Percentiles rank a stretch among this genome's conserved stretches.
These are phyloP conservation scores for Moricandia moricandioides DNA, from an alignment of 345 rosid genomes.

Conservation along the genomic window DNA sequence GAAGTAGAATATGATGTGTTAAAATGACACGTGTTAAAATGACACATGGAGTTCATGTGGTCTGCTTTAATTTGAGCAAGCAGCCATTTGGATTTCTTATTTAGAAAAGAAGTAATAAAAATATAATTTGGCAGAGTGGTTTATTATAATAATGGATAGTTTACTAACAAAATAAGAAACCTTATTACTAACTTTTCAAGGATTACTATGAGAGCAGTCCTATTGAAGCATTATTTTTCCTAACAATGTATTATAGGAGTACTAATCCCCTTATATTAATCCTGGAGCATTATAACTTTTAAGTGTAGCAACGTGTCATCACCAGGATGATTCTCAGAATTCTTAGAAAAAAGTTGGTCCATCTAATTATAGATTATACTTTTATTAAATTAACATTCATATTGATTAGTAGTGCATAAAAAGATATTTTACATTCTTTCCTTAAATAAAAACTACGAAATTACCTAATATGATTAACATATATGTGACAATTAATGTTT, in stretches of 20 bases:
- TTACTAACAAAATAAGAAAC: neutral
- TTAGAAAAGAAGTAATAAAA: neutral
- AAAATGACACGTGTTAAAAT: constrained; percentile 1
- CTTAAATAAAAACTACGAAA: no score
- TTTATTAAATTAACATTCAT: no score
- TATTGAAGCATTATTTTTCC: neutral
- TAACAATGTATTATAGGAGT: neutral
- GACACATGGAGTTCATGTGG: constrained; percentile 28
- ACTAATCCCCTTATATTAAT: neutral
- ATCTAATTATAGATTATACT: no score
- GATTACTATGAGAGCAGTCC: neutral
- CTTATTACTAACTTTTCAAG: neutral
- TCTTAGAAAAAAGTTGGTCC: no score
- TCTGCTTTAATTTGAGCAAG: constrained; percentile 24
- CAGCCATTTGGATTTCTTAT: constrained; percentile 27
- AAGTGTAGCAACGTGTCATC: no score
- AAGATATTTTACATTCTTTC: no score
- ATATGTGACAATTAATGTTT: no score
- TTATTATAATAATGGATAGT: neutral
- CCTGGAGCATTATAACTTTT: no score
- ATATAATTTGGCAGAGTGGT: neutral
- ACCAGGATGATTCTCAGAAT: no score
- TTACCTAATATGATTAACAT: no score
- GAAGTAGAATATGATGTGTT: constrained; percentile 8
- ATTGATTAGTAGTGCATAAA: no score